These are phyloP conservation scores for Hypoxylon sp. DNA, from an alignment of 2,329 filamentous ascomycete genomes.

Conservation along the genomic window DNA sequence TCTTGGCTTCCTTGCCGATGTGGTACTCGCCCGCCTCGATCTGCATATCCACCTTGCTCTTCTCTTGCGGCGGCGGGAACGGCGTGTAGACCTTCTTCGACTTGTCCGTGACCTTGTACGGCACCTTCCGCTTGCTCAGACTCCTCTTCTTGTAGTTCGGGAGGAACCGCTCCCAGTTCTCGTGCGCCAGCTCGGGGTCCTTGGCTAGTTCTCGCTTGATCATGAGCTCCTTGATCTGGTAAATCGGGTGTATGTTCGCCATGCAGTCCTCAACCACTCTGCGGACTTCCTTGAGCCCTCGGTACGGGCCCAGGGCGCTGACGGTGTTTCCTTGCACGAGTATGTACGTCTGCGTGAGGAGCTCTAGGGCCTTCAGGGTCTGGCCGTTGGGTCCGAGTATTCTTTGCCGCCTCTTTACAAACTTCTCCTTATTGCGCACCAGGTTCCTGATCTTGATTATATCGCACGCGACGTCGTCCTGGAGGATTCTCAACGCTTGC, in stretches of 20 bases:
- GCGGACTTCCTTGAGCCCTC: constrained; percentile 91
- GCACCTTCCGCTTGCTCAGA: constrained; percentile 84
- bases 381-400: constrained; percentile 92
- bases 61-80: constrained; percentile 95
- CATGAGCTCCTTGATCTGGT: constrained; percentile 67
- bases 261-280: constrained; percentile 95
- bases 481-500: constrained; percentile 92
- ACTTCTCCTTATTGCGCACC: constrained; percentile 93
- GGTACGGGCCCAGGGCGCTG: constrained; percentile 89
- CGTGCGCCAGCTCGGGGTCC: constrained; percentile 84
- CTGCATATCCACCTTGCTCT: constrained; percentile 98
- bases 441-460: constrained; percentile 95
- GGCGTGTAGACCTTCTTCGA: constrained; percentile 94
- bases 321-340: constrained; percentile 98
- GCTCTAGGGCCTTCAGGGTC: constrained; percentile 92
- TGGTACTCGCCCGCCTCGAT: constrained; percentile 99
- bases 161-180: constrained; percentile 96
- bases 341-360: constrained; percentile 92
- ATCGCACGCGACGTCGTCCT: constrained; percentile 92
- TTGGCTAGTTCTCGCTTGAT: constrained; percentile 93
- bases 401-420: constrained; percentile 92
- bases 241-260: constrained; percentile 97
- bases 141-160: constrained; percentile 97
- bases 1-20: constrained; percentile 91
- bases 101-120: constrained; percentile 92